Base-by-base conservation (phyloP, 768 basidiomycete species). In the Lactarius akahatsu region DNA sequence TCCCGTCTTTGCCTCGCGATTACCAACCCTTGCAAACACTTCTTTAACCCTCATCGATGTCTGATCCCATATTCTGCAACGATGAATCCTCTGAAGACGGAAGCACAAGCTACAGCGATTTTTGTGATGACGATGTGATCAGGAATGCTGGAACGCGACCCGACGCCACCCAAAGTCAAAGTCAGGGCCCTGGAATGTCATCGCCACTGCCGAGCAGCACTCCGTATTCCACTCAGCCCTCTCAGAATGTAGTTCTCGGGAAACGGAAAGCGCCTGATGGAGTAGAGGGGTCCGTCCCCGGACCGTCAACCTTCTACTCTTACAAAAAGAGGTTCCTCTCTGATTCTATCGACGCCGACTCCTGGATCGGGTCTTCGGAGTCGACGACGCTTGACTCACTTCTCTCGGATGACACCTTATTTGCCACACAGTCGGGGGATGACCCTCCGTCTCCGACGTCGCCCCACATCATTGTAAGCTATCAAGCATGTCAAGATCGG, bases 241-340 rank as follows among this genome's bases (percentile, higher is more conserved):
- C 50, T 16, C 50, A 52, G 26, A 20, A n/a, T 9, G 38, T 28
- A 26, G n/a, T 41, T 2, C 57, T 62, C 18, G 65, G 65, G 13
- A 66, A 66, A 59, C 65, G 65, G 28, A 66, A 62, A 45, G 41
- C 57, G 6, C 65, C 47, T 16, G 65, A 66, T 9, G 65, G 40
- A 20, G 36, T 5, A 10, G 26, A 18, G 13, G n/a, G 16, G 16
- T 28, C 23, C 15, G 16, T 20, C n/a, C 4, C 18, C 3, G 28
- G 30, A 30, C 47, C 38, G 36, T 52, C 47, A 7, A 30, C 57
- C 8, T 26, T 40, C 2, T 62, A 62, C 55, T 30, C 16, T 56
- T 56, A 56, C 61, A 66, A 50, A 41, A 52, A 34, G 50, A 61
- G 38, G n/a, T 52, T 47, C 5, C 26, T 54, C 28, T 50, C 38